Percentiles rank a stretch among this genome's conserved stretches.
These are phyloP conservation scores for Oryza meridionalis DNA, from an alignment of 176 grass and related monocot species.

Conservation along the genomic window DNA sequence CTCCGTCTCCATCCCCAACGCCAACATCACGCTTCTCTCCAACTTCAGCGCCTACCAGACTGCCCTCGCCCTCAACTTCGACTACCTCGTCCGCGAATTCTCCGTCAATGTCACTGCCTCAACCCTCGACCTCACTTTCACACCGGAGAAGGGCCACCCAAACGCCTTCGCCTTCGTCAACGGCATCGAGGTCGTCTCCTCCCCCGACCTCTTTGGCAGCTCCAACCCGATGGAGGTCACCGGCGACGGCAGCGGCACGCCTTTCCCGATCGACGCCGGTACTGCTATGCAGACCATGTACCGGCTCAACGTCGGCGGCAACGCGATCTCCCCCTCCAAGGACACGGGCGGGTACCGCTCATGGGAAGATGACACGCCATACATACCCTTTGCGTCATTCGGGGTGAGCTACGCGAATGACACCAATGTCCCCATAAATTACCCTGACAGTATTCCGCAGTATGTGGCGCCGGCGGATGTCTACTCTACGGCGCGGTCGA, in stretches of 20 bases:
- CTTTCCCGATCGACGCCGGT: constrained; percentile 33
- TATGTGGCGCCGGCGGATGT: constrained; percentile 74
- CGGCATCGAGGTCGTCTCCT: constrained; percentile 89
- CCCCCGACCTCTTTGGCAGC: constrained; percentile 60
- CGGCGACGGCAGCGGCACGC: constrained; percentile 43
- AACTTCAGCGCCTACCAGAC: constrained; percentile 90
- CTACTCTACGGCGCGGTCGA: constrained; percentile 77
- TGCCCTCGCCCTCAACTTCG: constrained; percentile 48
- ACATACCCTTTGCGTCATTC: constrained; percentile 56
- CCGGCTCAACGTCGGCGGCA: constrained; percentile 82
- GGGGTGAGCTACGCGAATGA: constrained; percentile 74
- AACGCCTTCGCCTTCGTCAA: constrained; percentile 86
- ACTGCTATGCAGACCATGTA: constrained; percentile 72
- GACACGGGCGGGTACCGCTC: constrained; percentile 73
- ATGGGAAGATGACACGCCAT: constrained; percentile 67
- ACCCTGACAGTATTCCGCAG: constrained; percentile 37
- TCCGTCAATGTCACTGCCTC: constrained; percentile 67
- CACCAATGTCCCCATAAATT: constrained; percentile 62
- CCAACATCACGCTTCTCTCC: constrained; percentile 59
- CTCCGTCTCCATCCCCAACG: constrained; percentile 59
- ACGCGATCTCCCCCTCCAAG: constrained; percentile 61
- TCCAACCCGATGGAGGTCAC: constrained; percentile 28
- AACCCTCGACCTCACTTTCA: constrained; percentile 84
- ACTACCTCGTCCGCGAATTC: constrained; percentile 66
- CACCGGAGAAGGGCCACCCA: constrained; percentile 56